These are phyloP conservation scores for Corymbia citriodora DNA, from an alignment of 441 rosid species.

Conservation along the genomic window DNA sequence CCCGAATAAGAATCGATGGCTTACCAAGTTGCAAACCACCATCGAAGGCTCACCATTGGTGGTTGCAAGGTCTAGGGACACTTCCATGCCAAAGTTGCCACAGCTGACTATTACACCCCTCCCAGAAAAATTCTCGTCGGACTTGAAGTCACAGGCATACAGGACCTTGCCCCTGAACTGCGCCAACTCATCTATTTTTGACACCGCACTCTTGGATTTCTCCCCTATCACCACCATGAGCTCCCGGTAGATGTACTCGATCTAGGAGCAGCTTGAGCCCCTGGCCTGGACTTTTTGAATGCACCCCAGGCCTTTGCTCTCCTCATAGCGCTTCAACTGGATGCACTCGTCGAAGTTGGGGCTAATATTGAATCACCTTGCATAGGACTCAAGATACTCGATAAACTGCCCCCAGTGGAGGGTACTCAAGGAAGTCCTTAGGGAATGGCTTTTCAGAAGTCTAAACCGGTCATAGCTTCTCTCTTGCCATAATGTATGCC, in stretches of 20 bases:
- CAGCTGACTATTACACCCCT: no score
- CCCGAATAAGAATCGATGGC: neutral
- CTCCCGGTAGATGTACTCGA: no score
- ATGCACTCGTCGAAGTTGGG: neutral
- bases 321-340: neutral
- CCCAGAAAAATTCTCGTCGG: no score
- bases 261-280: neutral
- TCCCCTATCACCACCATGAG: neutral
- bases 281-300: neutral
- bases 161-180: neutral
- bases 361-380: neutral
- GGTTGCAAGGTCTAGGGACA: slow-evolving; percentile 1
- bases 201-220: neutral
- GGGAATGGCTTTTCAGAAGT: slow-evolving; percentile 4
- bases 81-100: neutral
- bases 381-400: neutral
- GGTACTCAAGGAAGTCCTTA: slow-evolving; percentile 5
- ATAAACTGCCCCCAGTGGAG: neutral
- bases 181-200: neutral
- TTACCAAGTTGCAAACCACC: neutral
- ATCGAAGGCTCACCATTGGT: neutral
- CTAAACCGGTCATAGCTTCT: slow-evolving; percentile 1
- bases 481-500: slow-evolving; percentile 6
- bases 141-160: no score
- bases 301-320: neutral